These are phyloP conservation scores for Chiua sp. DNA, from an alignment of 1,284 basidiomycete genomes.

Conservation along the genomic window DNA sequence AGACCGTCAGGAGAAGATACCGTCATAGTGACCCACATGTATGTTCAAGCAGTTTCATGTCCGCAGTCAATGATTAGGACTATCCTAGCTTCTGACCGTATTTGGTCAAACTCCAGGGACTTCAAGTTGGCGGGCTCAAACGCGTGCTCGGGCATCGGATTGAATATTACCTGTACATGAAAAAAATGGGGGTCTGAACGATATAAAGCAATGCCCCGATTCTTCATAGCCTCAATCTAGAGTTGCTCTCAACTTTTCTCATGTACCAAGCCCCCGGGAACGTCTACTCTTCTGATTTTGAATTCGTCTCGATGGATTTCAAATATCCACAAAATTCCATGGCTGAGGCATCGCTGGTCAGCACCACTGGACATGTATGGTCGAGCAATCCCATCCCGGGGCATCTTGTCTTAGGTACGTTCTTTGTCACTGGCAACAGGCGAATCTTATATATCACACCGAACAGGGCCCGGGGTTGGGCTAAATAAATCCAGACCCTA, in stretches of 20 bases:
- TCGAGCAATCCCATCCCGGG: background rate
- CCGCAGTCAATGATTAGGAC: background rate
- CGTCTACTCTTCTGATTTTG: background rate
- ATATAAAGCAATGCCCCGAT: background rate
- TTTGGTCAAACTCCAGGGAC: background rate
- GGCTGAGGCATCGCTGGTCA: background rate
- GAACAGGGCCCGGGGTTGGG: background rate
- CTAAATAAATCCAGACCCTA: conserved; percentile 8
- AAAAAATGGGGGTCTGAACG: no score
- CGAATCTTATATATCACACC: background rate
- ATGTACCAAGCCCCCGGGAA: background rate
- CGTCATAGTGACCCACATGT: no score
- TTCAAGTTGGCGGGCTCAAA: conserved; percentile 7
- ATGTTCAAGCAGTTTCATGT: background rate
- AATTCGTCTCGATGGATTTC: background rate
- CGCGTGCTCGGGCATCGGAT: background rate
- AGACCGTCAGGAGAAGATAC: background rate
- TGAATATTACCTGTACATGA: no score
- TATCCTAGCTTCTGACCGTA: background rate
- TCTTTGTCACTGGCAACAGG: background rate
- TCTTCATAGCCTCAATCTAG: background rate
- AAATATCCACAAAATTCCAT: background rate
- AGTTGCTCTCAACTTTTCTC: background rate
- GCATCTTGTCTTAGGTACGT: background rate
- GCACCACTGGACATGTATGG: background rate